These are phyloP conservation scores for Cryphonectria carpinicola DNA, from an alignment of 2,329 filamentous ascomycete species.

Conservation along the genomic window DNA sequence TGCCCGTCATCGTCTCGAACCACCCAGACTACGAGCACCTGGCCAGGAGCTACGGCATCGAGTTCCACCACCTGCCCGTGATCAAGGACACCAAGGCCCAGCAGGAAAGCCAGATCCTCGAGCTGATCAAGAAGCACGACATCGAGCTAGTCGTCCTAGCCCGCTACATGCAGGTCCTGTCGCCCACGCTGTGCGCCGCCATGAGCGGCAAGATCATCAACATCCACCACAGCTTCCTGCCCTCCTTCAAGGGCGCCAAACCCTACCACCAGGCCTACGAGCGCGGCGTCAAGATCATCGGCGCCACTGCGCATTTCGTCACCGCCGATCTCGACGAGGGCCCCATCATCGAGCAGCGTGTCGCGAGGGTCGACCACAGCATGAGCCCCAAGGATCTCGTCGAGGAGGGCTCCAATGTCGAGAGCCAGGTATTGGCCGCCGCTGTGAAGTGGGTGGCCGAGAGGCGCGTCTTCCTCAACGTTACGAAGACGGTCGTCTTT, in stretches of 20 bases:
- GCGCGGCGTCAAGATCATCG: conserved; percentile 85
- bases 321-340: conserved; percentile 85
- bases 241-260: conserved; percentile 85
- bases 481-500: conserved; percentile 80
- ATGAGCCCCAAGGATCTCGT: conserved; percentile 77
- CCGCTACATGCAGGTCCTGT: conserved; percentile 87
- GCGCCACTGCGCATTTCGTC: conserved; percentile 84
- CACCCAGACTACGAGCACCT: conserved; percentile 74
- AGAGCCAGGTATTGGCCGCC: conserved; percentile 79
- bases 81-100: conserved; percentile 75
- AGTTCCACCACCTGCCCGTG: conserved; percentile 81
- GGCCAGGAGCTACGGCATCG: conserved; percentile 73
- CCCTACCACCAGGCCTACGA: conserved; percentile 89
- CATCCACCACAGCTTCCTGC: conserved; percentile 87
- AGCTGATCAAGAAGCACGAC: conserved; percentile 68
- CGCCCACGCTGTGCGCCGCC: conserved; percentile 71
- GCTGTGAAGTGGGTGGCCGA: conserved; percentile 86
- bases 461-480: conserved; percentile 76
- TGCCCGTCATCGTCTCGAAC: conserved; percentile 81
- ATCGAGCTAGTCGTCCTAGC: conserved; percentile 82
- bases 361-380: conserved; percentile 75
- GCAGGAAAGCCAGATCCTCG: conserved; percentile 73
- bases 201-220: conserved; percentile 91
- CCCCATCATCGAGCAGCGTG: conserved; percentile 85
- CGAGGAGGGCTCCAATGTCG: conserved; percentile 80